These are phyloP conservation scores for Penicillium sclerotigenum DNA, from an alignment of 2,329 filamentous ascomycete genomes.

Conservation along the genomic window DNA sequence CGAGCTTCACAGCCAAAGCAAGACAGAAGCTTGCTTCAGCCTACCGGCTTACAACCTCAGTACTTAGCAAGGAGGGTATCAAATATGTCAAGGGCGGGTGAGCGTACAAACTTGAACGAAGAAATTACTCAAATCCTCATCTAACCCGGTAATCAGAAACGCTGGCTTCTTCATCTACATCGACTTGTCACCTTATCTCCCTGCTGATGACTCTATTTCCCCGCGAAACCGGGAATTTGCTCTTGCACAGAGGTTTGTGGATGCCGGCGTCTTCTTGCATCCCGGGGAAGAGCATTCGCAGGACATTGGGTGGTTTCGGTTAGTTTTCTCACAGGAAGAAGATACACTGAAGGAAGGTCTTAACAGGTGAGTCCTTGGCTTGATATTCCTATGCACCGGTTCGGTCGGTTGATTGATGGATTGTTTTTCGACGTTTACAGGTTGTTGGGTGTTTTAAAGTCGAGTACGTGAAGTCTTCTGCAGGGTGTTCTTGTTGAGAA, in stretches of 20 bases:
- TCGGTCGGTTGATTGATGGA: not conserved
- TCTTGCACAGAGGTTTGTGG: constrained; percentile 45
- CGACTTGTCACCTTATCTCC: constrained; percentile 44
- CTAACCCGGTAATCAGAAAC: constrained; percentile 27
- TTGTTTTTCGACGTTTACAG: not conserved
- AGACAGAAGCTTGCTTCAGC: constrained; percentile 21
- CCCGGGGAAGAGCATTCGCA: constrained; percentile 46
- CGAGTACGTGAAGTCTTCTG: not conserved
- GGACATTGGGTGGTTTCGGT: constrained; percentile 52
- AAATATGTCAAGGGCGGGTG: constrained; percentile 36
- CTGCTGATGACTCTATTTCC: constrained; percentile 9
- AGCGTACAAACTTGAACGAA: not conserved
- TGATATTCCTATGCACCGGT: not conserved
- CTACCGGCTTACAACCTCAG: constrained; percentile 31
- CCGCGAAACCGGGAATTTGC: constrained; percentile 42
- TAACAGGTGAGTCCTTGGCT: constrained; percentile 23
- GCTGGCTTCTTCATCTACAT: constrained; percentile 50
- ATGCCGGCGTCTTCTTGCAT: constrained; percentile 52
- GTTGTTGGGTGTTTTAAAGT: constrained; percentile 7
- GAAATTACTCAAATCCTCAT: not conserved
- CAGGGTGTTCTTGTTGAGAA: no score
- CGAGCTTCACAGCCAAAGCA: constrained; percentile 27
- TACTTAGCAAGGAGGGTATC: constrained; percentile 39
- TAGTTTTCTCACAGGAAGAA: constrained; percentile 49
- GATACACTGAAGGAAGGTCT: constrained; percentile 37